Base-by-base conservation (phyloP, 352 stramenopile species). In the Phytophthora hibernalis region DNA sequence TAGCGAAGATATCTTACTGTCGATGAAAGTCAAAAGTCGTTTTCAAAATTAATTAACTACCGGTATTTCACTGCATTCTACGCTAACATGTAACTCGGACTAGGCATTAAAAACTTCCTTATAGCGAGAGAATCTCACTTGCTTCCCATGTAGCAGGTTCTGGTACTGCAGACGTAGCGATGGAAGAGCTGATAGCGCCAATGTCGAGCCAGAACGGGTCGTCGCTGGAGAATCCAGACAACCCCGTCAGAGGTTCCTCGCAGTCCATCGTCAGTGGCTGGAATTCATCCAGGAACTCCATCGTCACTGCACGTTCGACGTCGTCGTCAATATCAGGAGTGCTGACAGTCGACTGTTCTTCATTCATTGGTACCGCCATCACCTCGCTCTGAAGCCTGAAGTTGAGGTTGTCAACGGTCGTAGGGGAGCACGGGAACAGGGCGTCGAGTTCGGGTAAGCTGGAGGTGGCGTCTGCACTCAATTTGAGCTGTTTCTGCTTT, bases 201-300 rank as follows among this genome's bases (percentile, higher is more conserved):
- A 71, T 48, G 28, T 65, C 51, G 16, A 67, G 50, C 63, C 63
- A 71, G 45, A 71, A 66, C 33, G 55, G 50, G 21, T 71, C 63
- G 50, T 71, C 63, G 28, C 31, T 52, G n/a, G 56, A 61, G 30
- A 71, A 66, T 10, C 43, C 63, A 20, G 21, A 37, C 15, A 71
- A 18, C 9, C 18, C 31, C 0, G 43, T 37, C 3, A 71, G 56
- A 8, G 63, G 56, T 20, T 71, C 54, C 21, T 71, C 63, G 55
- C 49, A 58, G 33, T 71, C 63, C 55, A 71, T 71, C 10, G 48
- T 47, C 11, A 72, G 53, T 9, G 68, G 68, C 18, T 76, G 61
- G 38, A 76, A 69, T 40, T 76, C 68, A 37, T 76, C 62, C 56
- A 76, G 40, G 30, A 78, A 78, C 49, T 69, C 63, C 54, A 63